Evolutionary conservation across 768 basidiomycete species (phyloP), one percentile per base, ranked within the genome.

Genomic region (Hericium rajendrae): DNA sequence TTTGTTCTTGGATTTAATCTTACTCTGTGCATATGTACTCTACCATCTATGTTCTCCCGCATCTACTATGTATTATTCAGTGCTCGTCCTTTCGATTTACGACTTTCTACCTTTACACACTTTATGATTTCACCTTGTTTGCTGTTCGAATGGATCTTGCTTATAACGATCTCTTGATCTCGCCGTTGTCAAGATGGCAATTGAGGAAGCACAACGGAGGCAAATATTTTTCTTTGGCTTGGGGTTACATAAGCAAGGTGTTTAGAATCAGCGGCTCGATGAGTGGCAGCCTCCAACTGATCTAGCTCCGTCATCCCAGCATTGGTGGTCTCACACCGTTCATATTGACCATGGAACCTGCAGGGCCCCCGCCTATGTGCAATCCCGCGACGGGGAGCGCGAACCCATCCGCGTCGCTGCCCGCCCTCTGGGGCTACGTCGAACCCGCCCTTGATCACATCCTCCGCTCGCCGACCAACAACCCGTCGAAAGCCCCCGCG

Each of bases 371-470:
- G 2, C 43, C 43, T 18, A 52, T 63, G 38, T 53, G 43, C 24
- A 58, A 57, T 46, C 57, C 62, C 49, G 38, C 38, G 26, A 58
- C 55, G 4, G 62, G 60, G 55, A 86, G 85, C 64, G 81, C 85
- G 28, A 85, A 88, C 68, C 88, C 88, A 46, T 76, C 87, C 13
- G 83, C 84, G 12, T 88, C 87, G 0, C 74, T 88, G 28, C 77
- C 83, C 53, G 74, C 85, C 2, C 76, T 90, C 54, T 89, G 88
- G 88, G 80, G 80, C 10, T 89, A 88, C 69, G 70, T 89, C 32
- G 74, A 82, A 53, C 88, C 88, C 37, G 87, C 87, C 24, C 72
- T 89, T 40, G 83, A 88, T 66, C 86, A 89, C 67, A 88, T 89
- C 66, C 73, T 89, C 57, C 84, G 84, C 61, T 80, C 80, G n/a